Evolutionary conservation across 2,329 filamentous ascomycete genomes (phyloP).

Genomic region (Tolypocladium album): DNA sequence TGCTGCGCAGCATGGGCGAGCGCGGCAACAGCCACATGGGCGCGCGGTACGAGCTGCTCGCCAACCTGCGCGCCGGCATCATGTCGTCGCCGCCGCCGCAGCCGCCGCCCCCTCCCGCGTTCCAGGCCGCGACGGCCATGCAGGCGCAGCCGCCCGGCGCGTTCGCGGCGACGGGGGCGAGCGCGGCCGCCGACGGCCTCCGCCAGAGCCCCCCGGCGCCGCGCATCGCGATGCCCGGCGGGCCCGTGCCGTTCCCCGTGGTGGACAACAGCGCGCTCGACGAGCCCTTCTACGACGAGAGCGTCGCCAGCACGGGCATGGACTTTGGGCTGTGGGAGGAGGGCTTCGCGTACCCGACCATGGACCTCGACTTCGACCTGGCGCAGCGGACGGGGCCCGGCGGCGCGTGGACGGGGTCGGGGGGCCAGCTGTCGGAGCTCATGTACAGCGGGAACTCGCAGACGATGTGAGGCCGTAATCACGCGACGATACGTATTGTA

Average conservation of each 20-base stretch:
- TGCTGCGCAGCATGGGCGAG: constrained; percentile 39
- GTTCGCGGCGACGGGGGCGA: background rate
- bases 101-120: background rate
- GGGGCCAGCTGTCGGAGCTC: constrained; percentile 3
- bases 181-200: background rate
- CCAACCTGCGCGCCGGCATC: constrained; percentile 14
- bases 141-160: background rate
- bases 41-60: constrained; percentile 14
- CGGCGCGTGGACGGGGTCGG: background rate
- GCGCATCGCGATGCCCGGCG: background rate
- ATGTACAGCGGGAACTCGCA: background rate
- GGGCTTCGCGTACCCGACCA: constrained; percentile 23
- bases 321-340: constrained; percentile 26
- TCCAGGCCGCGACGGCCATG: background rate
- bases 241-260: constrained; percentile 10
- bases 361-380: constrained; percentile 21
- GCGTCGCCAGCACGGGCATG: constrained; percentile 9
- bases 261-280: constrained; percentile 16
- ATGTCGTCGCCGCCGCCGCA: constrained; percentile 5
- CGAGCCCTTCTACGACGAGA: constrained; percentile 17
- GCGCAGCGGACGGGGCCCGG: constrained; percentile 11
- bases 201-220: background rate
- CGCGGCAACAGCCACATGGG: constrained; percentile 39
- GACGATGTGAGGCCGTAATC: background rate
- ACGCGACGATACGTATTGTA: no score